Percentiles rank a stretch among this genome's conserved stretches.
These are phyloP conservation scores for Cladosporium sphaerospermum DNA, from an alignment of 2,329 filamentous ascomycete species.

Conservation along the genomic window DNA sequence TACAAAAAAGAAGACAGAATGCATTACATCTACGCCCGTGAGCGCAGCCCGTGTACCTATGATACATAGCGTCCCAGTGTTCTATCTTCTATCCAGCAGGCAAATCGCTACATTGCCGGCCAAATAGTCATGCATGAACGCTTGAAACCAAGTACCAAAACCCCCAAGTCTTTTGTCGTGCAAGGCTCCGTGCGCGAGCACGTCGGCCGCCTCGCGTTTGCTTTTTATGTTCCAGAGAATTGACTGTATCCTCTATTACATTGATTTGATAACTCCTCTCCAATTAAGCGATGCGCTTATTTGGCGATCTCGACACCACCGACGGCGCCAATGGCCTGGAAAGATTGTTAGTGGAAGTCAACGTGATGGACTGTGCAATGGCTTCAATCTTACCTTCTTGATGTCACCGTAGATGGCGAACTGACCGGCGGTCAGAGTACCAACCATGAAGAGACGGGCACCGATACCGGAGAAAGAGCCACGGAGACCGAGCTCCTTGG, in stretches of 20 bases:
- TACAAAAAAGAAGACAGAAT: conserved; percentile 2
- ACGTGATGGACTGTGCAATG: conserved; percentile 7
- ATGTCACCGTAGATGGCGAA: conserved; percentile 83
- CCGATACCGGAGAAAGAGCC: conserved; percentile 77
- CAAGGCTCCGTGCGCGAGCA: not conserved
- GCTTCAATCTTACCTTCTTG: conserved; percentile 49
- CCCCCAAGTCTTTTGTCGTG: not conserved
- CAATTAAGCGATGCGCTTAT: conserved; percentile 7
- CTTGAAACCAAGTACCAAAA: conserved; percentile 9
- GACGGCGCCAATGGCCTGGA: conserved; percentile 52
- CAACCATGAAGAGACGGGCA: conserved; percentile 70
- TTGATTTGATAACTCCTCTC: not conserved
- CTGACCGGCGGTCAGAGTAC: conserved; percentile 70
- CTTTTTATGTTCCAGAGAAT: conserved; percentile 8
- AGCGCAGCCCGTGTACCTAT: conserved; percentile 11
- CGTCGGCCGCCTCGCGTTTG: not conserved
- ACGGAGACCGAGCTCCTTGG: conserved; percentile 68
- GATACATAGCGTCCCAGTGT: conserved; percentile 10
- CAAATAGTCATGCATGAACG: conserved; percentile 11
- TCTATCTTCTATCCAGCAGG: conserved; percentile 10
- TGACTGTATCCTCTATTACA: conserved; percentile 2
- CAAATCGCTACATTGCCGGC: conserved; percentile 2
- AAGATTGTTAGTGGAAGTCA: conserved; percentile 9
- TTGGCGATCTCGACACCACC: conserved; percentile 67
- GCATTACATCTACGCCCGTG: conserved; percentile 12